Conservation (phyloP, 768 basidiomycete genomes). For the Lentinula sp. region DNA sequence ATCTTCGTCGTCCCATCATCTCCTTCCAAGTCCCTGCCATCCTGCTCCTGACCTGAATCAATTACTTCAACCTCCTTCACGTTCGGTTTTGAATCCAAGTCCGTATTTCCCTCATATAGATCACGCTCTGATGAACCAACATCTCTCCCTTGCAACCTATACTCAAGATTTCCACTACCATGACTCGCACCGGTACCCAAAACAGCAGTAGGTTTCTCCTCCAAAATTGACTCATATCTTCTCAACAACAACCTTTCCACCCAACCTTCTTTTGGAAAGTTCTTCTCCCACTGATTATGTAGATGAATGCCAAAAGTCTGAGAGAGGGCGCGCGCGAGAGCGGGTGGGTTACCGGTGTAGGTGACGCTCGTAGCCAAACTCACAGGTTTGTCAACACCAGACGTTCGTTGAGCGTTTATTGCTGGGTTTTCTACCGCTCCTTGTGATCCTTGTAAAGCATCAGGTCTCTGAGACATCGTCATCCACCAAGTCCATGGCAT, state of each 20-base stretch:
- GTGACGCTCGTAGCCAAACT: not conserved
- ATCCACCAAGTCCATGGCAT: not conserved
- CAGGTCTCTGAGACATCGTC: not conserved
- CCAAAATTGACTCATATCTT: slow-evolving; percentile 45
- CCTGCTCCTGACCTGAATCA: no score
- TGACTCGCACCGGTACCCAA: not conserved
- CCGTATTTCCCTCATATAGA: not conserved
- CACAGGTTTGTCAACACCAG: not conserved
- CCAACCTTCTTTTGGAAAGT: slow-evolving; percentile 81
- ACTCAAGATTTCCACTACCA: not conserved
- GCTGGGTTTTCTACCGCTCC: not conserved
- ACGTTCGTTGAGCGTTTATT: not conserved
- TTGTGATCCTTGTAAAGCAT: no score
- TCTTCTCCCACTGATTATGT: slow-evolving; percentile 95
- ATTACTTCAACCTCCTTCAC: not conserved
- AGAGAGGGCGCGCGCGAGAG: slow-evolving; percentile 50
- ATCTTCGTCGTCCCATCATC: not conserved
- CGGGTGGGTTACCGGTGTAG: slow-evolving; percentile 1
- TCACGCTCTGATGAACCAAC: not conserved
- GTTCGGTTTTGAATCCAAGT: not conserved
- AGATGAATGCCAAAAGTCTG: slow-evolving; percentile 87
- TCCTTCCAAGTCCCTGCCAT: not conserved
- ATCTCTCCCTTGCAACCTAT: not conserved
- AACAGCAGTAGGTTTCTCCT: not conserved
- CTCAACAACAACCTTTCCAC: slow-evolving; percentile 72